Evolutionary conservation across 2,329 filamentous ascomycete species (phyloP).

Genomic region (Coniochaeta hoffmannii): DNA sequence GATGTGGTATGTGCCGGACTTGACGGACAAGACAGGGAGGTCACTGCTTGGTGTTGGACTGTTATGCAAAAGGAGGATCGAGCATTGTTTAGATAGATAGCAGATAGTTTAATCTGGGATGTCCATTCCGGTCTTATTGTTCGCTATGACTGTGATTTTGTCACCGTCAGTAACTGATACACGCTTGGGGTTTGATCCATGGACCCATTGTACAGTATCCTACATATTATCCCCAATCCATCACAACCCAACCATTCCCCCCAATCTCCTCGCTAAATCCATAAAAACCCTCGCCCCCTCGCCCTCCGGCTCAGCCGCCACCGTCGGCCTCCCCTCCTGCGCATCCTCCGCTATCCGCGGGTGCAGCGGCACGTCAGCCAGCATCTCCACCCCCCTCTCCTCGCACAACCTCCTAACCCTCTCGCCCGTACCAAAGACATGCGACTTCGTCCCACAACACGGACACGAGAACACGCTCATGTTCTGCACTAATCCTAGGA

Average conservation of each 20-base stretch:
- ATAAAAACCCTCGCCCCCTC: conserved; percentile 65
- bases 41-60: too few species aligned
- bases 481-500: conserved; percentile 85
- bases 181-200: background rate
- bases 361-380: conserved; percentile 86
- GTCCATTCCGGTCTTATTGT: too few species aligned
- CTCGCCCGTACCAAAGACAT: conserved; percentile 63
- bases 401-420: conserved; percentile 62
- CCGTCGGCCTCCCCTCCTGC: conserved; percentile 79
- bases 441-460: conserved; percentile 64
- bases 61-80: too few species aligned
- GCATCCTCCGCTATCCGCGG: conserved; percentile 81
- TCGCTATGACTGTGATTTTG: too few species aligned
- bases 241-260: conserved; percentile 33
- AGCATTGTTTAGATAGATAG: too few species aligned
- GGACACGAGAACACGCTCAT: conserved; percentile 83
- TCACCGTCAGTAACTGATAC: too few species aligned
- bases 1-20: too few species aligned
- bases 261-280: conserved; percentile 54
- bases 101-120: too few species aligned
- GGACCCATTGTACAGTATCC: background rate
- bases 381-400: conserved; percentile 66
- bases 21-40: too few species aligned
- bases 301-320: conserved; percentile 77
- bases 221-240: too few species aligned